A percentile compares a stretch with the other conserved stretches of the same genome.
Evolutionary conservation across 116 monocot species (phyloP).

Genomic region (Cymodocea nodosa): DNA sequence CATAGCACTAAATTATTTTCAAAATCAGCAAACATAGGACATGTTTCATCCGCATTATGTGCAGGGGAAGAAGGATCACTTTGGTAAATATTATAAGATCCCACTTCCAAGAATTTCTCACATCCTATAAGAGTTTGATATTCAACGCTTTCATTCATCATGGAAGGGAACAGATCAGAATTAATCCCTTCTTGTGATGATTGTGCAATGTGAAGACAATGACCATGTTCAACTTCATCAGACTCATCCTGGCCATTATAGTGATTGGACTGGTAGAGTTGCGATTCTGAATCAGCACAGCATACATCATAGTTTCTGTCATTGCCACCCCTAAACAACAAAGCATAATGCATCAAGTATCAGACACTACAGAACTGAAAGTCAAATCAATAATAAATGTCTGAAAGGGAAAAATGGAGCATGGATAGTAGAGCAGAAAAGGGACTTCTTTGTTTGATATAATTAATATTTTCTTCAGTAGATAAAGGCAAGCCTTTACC

Average conservation of each 20-base stretch:
- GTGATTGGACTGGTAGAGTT: slow-evolving; percentile 24
- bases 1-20: slow-evolving; percentile 76
- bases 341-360: background rate
- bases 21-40: slow-evolving; percentile 61
- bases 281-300: slow-evolving; percentile 35
- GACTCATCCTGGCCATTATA: slow-evolving; percentile 45
- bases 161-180: slow-evolving; percentile 21
- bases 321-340: slow-evolving; percentile 45
- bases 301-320: slow-evolving; percentile 22
- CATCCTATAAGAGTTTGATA: slow-evolving; percentile 21
- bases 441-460: too few relatives aligned
- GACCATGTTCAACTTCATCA: slow-evolving; percentile 27
- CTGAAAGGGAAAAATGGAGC: too few relatives aligned
- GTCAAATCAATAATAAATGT: background rate
- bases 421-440: too few relatives aligned
- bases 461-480: too few relatives aligned
- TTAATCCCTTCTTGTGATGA: slow-evolving; percentile 19
- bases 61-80: slow-evolving; percentile 56
- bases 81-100: slow-evolving; percentile 26
- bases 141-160: slow-evolving; percentile 18
- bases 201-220: slow-evolving; percentile 19
- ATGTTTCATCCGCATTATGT: slow-evolving; percentile 41
- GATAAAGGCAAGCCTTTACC: too few relatives aligned
- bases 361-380: background rate
- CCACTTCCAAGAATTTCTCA: slow-evolving; percentile 41